These are phyloP conservation scores for Thielaviopsis ethacetica DNA, from an alignment of 2,329 filamentous ascomycete genomes.

Conservation along the genomic window DNA sequence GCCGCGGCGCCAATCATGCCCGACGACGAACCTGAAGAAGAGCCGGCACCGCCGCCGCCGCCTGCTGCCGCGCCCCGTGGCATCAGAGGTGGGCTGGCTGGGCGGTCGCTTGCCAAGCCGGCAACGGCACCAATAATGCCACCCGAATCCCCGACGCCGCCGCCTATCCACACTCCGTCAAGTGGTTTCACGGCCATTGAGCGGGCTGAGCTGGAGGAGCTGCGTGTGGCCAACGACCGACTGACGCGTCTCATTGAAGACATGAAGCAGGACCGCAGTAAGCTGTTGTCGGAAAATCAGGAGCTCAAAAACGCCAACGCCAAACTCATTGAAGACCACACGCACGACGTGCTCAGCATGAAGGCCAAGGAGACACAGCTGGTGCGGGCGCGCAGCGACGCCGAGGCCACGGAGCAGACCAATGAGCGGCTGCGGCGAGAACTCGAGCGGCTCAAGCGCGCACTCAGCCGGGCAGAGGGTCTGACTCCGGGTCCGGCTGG, in stretches of 20 bases:
- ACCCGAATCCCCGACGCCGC: conserved; percentile 32
- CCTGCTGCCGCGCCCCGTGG: conserved; percentile 47
- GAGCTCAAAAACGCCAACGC: conserved; percentile 96
- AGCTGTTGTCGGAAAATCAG: conserved; percentile 70
- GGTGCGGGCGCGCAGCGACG: conserved; percentile 77
- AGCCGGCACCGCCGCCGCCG: conserved; percentile 39
- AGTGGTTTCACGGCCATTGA: conserved; percentile 59
- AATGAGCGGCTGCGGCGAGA: conserved; percentile 75
- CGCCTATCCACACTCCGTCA: conserved; percentile 29
- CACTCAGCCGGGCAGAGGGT: conserved; percentile 47
- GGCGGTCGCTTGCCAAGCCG: conserved; percentile 70
- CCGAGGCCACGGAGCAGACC: conserved; percentile 71
- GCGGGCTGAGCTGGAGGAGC: conserved; percentile 78
- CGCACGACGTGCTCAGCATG: conserved; percentile 83
- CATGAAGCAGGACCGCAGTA: conserved; percentile 63
- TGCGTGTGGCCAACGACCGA: conserved; percentile 68
- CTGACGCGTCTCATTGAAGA: conserved; percentile 63
- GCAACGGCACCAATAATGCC: conserved; percentile 32
- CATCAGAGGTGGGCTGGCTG: conserved; percentile 65
- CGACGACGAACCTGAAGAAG: conserved; percentile 38
- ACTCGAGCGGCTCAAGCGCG: conserved; percentile 83
- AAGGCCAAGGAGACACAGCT: conserved; percentile 98
- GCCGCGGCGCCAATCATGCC: conserved; percentile 31
- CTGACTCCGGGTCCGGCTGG: conserved; percentile 19
- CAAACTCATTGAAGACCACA: conserved; percentile 92